Conservation (phyloP, 805 yeast genomes). For the Nadsonia fulvescens region DNA sequence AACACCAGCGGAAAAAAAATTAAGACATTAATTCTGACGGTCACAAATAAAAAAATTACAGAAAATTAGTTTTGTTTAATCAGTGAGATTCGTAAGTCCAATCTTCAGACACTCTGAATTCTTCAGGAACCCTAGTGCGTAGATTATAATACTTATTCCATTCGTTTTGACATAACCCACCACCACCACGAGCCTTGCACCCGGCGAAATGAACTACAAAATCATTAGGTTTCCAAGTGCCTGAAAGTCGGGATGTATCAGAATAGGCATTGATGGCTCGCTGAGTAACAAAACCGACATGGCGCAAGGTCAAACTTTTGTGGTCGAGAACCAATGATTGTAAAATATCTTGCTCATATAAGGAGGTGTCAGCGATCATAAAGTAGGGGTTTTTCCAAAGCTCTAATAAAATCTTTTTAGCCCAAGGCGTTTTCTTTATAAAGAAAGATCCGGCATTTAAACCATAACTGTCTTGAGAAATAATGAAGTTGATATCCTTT, state of each 20-base stretch:
- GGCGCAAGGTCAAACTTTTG: slow-evolving; percentile 9
- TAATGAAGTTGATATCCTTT: slow-evolving; percentile 12
- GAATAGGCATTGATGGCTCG: slow-evolving; percentile 16
- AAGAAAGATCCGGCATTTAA: slow-evolving; percentile 20
- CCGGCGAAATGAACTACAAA: slow-evolving; percentile 18
- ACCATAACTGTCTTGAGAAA: slow-evolving; percentile 15
- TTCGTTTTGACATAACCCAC: slow-evolving; percentile 3
- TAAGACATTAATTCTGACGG: no score
- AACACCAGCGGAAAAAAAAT: no score
- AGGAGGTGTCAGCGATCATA: slow-evolving; percentile 6
- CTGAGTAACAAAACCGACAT: slow-evolving; percentile 16
- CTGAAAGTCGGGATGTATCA: slow-evolving; percentile 6
- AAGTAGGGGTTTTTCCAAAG: slow-evolving; percentile 15
- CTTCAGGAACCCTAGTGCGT: slow-evolving; percentile 3
- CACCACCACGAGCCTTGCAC: slow-evolving; percentile 1
- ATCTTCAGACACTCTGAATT: slow-evolving; percentile 4
- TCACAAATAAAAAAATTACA: no score
- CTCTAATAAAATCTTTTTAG: slow-evolving; percentile 13
- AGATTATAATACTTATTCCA: neutral
- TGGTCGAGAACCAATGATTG: slow-evolving; percentile 9
- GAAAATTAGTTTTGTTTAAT: no score
- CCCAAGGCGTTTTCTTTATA: slow-evolving; percentile 11
- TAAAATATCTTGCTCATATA: slow-evolving; percentile 15
- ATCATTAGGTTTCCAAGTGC: slow-evolving; percentile 12
- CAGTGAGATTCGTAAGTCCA: no score